Percentiles rank a stretch among this genome's conserved stretches.
Evolutionary conservation across 2,329 filamentous ascomycete species (phyloP).

Genomic region (Sarocladium kiliense): DNA sequence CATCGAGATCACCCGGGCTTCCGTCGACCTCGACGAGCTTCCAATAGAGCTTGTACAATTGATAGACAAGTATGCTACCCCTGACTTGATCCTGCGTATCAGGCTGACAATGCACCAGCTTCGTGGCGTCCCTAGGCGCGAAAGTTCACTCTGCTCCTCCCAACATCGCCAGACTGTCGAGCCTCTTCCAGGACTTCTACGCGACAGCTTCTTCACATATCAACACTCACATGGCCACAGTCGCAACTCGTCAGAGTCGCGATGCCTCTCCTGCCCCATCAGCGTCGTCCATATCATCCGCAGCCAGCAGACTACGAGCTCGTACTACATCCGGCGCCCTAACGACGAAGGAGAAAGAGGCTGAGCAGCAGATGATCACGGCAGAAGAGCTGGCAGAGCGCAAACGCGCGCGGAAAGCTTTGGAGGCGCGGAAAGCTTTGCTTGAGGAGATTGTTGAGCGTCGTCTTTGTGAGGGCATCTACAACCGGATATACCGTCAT

Average conservation of each 20-base stretch:
- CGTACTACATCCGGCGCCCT: conserved; percentile 41
- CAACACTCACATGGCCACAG: conserved; percentile 74
- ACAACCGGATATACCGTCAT: conserved; percentile 86
- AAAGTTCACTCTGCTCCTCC: conserved; percentile 83
- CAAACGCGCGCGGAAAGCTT: conserved; percentile 68
- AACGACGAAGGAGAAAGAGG: conserved; percentile 48
- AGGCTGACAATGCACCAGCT: conserved; percentile 47
- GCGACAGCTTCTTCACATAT: conserved; percentile 74
- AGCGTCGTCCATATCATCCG: conserved; percentile 49
- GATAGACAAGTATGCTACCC: conserved; percentile 65
- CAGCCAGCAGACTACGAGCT: conserved; percentile 50
- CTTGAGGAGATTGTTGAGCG: conserved; percentile 91
- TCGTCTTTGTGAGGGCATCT: conserved; percentile 77
- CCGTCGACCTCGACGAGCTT: conserved; percentile 78
- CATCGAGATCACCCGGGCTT: conserved; percentile 42
- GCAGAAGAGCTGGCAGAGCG: conserved; percentile 75
- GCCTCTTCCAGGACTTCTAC: conserved; percentile 96
- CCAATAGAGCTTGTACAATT: conserved; percentile 90
- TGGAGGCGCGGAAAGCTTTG: conserved; percentile 71
- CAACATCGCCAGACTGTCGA: conserved; percentile 73
- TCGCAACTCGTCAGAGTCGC: conserved; percentile 70
- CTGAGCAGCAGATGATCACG: conserved; percentile 82
- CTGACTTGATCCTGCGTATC: no score
- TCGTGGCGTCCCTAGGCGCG: conserved; percentile 82
- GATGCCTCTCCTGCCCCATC: conserved; percentile 54